Base-by-base conservation (phyloP, 1,139 yeast genomes). In the Kurtzmaniella quercitrusa region DNA sequence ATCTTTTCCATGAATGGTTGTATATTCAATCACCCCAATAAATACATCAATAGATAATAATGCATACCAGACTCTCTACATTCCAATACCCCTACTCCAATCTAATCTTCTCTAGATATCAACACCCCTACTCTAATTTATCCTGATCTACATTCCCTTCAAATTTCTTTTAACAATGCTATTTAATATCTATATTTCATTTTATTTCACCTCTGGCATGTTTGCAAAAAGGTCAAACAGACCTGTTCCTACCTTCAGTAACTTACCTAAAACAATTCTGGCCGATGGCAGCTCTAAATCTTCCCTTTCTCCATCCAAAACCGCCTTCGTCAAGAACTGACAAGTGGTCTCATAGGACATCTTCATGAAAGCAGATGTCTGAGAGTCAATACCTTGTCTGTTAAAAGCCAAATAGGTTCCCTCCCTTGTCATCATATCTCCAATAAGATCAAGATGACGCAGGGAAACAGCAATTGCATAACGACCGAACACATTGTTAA, bases 281-380 rank as follows among this genome's bases (percentile, higher is more conserved):
- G 98, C 95, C 39, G 96, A 86, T 27, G 99, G 99, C 49, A 90
- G 82, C 55, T 89, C 91, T 59, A 94, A 73, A 50, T 82, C 82
- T 68, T 94, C 99, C 56, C 84, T 75, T 50, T 88, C 96, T 50
- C 94, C 90, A 55, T 93, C 94, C 62, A 94, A 75, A 39, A 94
- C 98, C 11, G 98, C 96, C 73, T 89, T 89, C 44, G 97, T 93
- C 65, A 94, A 78, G 77, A 94, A 94, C 66, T 88, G 95, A 73
- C 97, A 90, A 2, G 99, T 94, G 40, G 98, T 93, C 70, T 94
- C 99, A 66, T 90, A 94, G 47, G 97, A 89, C 99, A 94, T 94
- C 76, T 94, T 94, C 93, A 90, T 85, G 73, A 94, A 88, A 27
- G 98, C 87, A 10, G 98, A 91, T 2, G 98, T 90, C 18, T 94